Percentiles rank a stretch among this genome's conserved stretches.
These are phyloP conservation scores for Angophora floribunda DNA, from an alignment of 345 rosid genomes.

Conservation along the genomic window DNA sequence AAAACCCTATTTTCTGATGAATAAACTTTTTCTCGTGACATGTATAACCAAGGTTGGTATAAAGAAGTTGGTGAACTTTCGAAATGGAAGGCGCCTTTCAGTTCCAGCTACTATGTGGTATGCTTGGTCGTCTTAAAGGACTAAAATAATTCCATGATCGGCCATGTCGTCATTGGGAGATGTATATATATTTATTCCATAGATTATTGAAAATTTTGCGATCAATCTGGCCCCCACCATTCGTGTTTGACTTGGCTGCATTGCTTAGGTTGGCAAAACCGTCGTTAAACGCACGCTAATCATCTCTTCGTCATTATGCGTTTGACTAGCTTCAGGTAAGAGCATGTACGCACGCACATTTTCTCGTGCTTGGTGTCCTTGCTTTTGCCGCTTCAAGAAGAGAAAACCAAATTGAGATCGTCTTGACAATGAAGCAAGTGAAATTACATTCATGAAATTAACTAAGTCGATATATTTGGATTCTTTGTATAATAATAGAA, in stretches of 20 bases:
- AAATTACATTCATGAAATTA: background rate
- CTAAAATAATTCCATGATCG: background rate
- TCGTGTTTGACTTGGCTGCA: background rate
- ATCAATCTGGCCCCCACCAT: background rate
- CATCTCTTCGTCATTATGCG: background rate
- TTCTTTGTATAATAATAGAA: background rate
- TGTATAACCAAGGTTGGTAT: background rate
- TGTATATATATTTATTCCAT: background rate
- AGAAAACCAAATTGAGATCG: background rate
- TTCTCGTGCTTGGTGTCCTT: background rate
- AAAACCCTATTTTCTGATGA: background rate
- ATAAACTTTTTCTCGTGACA: background rate
- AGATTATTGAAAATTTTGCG: background rate
- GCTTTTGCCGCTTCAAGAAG: background rate
- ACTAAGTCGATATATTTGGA: background rate
- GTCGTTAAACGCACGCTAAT: background rate
- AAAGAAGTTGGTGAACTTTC: background rate
- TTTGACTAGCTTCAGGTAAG: background rate
- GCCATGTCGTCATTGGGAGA: background rate
- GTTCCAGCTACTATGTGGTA: background rate
- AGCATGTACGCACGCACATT: background rate
- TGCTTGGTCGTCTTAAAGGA: background rate
- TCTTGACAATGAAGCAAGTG: background rate
- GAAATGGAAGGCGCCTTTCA: background rate
- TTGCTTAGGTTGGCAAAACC: background rate